Percentiles rank a stretch among this genome's conserved stretches.
Conservation (phyloP, 352 stramenopile genomes). For the Globisporangium acanthophoron region DNA sequence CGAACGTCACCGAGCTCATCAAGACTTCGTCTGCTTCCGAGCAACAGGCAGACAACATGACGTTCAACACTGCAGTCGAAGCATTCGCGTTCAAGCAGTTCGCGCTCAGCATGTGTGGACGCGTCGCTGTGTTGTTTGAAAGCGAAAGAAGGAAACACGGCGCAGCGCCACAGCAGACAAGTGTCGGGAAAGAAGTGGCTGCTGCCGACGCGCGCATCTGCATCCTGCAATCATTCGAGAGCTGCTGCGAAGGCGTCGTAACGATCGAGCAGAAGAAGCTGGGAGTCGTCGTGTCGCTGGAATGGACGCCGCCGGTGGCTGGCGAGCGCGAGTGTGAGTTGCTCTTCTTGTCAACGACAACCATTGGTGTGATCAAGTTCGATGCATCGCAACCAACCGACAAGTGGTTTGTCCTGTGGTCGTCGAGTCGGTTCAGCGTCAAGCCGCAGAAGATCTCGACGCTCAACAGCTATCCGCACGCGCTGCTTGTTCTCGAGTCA, state of each 20-base stretch:
- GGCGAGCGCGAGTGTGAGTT: constrained; percentile 47
- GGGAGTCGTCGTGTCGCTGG: constrained; percentile 44
- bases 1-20: constrained; percentile 33
- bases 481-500: constrained; percentile 36
- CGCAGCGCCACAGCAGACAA: background rate
- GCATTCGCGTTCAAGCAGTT: constrained; percentile 44
- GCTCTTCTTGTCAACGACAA: constrained; percentile 57
- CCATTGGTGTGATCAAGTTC: constrained; percentile 56
- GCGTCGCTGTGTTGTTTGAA: constrained; percentile 51
- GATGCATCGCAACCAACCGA: constrained; percentile 30
- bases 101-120: constrained; percentile 44
- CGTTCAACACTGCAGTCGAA: constrained; percentile 34
- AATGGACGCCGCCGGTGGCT: constrained; percentile 58
- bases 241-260: constrained; percentile 47
- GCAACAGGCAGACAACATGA: constrained; percentile 23
- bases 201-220: constrained; percentile 28
- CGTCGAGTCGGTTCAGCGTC: constrained; percentile 51
- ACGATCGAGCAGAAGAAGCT: constrained; percentile 52
- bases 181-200: background rate
- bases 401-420: constrained; percentile 59
- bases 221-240: constrained; percentile 46
- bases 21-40: constrained; percentile 13
- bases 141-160: background rate
- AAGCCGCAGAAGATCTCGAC: constrained; percentile 44
- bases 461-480: constrained; percentile 48